A percentile compares a stretch with the other conserved stretches of the same genome.
These are phyloP conservation scores for Penicillium sp. DNA, from an alignment of 2,329 filamentous ascomycete species.

Conservation along the genomic window DNA sequence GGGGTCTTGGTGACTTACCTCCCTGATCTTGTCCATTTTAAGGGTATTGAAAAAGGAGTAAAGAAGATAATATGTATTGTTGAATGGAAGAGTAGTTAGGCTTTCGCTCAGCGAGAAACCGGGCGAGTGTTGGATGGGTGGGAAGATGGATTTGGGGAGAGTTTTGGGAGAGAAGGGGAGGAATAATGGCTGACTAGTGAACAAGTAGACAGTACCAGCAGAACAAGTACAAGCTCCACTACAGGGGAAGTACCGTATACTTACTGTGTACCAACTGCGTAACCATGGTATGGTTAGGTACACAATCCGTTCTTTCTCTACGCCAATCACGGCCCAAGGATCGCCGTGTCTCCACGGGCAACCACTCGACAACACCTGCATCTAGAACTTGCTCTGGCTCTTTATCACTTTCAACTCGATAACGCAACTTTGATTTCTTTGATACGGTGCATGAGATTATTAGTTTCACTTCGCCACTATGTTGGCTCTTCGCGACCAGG, in stretches of 20 bases:
- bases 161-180: slow-evolving; percentile 21
- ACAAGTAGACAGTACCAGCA: slow-evolving; percentile 13
- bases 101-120: slow-evolving; percentile 41
- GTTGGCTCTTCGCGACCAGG: slow-evolving; percentile 79
- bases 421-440: slow-evolving; percentile 10
- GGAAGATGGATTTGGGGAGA: slow-evolving; percentile 17
- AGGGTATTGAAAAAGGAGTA: slow-evolving; percentile 28
- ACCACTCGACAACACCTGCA: slow-evolving; percentile 31
- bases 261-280: slow-evolving; percentile 11
- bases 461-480: slow-evolving; percentile 49
- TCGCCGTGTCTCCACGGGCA: slow-evolving; percentile 41
- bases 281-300: slow-evolving; percentile 6
- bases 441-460: slow-evolving; percentile 21
- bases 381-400: slow-evolving; percentile 22
- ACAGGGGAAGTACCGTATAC: slow-evolving; percentile 16
- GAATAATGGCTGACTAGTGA: slow-evolving; percentile 14
- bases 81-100: slow-evolving; percentile 36
- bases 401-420: slow-evolving; percentile 5
- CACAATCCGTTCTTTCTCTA: slow-evolving; percentile 7
- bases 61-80: slow-evolving; percentile 24
- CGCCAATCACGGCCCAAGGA: slow-evolving; percentile 22
- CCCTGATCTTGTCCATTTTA: slow-evolving; percentile 85
- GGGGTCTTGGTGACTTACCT: slow-evolving; percentile 59
- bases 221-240: slow-evolving; percentile 2
- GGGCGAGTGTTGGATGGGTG: slow-evolving; percentile 12